Conservation (phyloP, 495 filamentous ascomycete genomes). For the Penicillium riverlandense region DNA sequence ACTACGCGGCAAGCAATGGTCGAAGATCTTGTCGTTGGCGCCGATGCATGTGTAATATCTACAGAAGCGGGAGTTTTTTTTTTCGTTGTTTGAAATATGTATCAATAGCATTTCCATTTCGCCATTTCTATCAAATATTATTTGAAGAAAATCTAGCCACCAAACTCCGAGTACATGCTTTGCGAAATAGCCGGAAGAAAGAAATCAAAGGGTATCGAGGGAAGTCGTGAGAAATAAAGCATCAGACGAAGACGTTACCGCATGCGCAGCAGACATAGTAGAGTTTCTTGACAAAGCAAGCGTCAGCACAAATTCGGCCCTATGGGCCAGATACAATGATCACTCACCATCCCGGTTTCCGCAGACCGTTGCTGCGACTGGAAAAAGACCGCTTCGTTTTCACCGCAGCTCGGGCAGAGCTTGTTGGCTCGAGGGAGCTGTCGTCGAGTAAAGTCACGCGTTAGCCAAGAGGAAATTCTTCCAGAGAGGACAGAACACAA, state of each 20-base stretch:
- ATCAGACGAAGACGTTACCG: conserved; percentile 72
- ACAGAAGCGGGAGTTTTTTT: conserved; percentile 8
- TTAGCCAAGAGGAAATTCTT: conserved; percentile 36
- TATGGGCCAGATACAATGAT: background rate
- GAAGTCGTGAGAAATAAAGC: conserved; percentile 9
- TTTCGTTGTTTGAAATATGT: conserved; percentile 19
- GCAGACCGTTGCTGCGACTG: conserved; percentile 94
- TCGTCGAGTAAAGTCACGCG: conserved; percentile 22
- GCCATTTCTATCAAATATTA: background rate
- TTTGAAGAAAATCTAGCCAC: background rate
- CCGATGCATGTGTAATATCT: conserved; percentile 76
- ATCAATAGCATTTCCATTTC: conserved; percentile 23
- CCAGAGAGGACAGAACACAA: no score
- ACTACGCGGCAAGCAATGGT: conserved; percentile 84
- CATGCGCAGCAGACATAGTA: conserved; percentile 95
- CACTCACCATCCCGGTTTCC: conserved; percentile 93
- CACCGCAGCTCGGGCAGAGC: conserved; percentile 73
- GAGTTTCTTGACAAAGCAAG: conserved; percentile 62
- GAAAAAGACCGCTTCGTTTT: conserved; percentile 91
- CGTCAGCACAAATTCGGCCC: background rate
- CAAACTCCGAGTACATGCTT: conserved; percentile 23
- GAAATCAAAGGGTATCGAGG: conserved; percentile 30
- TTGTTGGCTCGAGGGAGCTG: conserved; percentile 84
- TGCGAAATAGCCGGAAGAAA: conserved; percentile 1
- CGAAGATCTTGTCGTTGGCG: conserved; percentile 93